Evolutionary conservation across 768 basidiomycete genomes (phyloP), one percentile per base, ranked within the genome.

Genomic region (Suillus luteus): DNA sequence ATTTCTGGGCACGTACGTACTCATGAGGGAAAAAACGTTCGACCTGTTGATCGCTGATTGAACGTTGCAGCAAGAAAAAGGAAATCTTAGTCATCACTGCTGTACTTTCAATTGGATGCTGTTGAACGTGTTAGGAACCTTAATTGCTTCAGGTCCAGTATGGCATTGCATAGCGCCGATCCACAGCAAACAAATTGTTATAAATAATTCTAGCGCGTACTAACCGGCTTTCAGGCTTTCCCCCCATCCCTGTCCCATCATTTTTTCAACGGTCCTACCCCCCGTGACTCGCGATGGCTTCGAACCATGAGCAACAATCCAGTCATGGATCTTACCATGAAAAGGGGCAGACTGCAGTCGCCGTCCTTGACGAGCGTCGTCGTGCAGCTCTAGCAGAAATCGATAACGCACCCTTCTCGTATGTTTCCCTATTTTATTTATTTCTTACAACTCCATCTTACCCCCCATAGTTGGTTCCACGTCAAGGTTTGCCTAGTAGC

Each of bases 321-420:
- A 75, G 72, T 27, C 72, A 69, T 11, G 76, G 27, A 4, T 77
- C 76, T 5, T 77, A 71, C 58, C 61, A 64, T 2, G 74, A 76
- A 22, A 77, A 76, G 61, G 24, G 31, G 5, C 62, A 52, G 37
- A 1, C 73, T 71, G 64, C 80, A 70, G 67, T 79, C 70, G 19
- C 74, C 66, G 73, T 69, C 12, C 83, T 92, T 58, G 89, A 90
- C 71, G 86, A 90, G 73, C 85, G 87, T 57, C 86, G 95, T 66
- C 84, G 91, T 19, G 87, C 86, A 38, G 94, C 95, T 37, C 83
- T 97, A 48, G 84, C 88, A 14, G 92, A 96, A 74, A 85, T 96
- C 66, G 95, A 96, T 76, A 88, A 91, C 65, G 95, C 95, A 41
- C 80, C 81, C 51, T 96, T 96, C 77, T 88, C 88, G 90, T 92